Evolutionary conservation across 371 early-diverging fungal species (phyloP), one percentile per base, ranked within the genome.

Genomic region (Fennellomyces sp.): DNA sequence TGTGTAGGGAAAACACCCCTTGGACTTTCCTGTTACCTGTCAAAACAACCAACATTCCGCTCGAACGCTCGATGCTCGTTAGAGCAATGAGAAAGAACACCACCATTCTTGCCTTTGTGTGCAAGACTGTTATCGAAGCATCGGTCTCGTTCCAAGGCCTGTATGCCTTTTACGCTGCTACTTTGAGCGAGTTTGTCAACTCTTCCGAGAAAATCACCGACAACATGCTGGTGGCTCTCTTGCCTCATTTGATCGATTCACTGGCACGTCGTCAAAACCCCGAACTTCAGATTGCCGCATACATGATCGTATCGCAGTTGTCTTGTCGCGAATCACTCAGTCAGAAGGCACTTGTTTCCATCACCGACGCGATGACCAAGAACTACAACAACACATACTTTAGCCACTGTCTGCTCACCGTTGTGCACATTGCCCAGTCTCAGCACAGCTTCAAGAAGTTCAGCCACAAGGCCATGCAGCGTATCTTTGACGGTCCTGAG

Each of bases 231-330:
- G 73, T 81, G 4, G 71, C 85, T 23, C 48, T 92, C 21, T 73
- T 88, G 54, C 87, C 91, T 11, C 75, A 80, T 48, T 66, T 91
- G 17, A 58, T 91, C 27, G 77, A 82, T 15, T 82, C 85, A 0
- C 51, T 84, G 27, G 70, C 70, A 39, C 67, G 83, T 17, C 76
- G 73, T 30, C 54, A 68, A 2, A 58, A 69, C 0, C 76, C 84
- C 15, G 85, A 85, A 47, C 72, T 81, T 39, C 85, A 87, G 64
- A 65, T 85, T 49, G 83, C 88, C 0, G 73, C 82, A 5, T 89
- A 88, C 52, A 88, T 90, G 88, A 83, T 89, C 42, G 63, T 90
- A 29, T 83, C 87, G 15, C 88, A 88, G 64, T 66, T 90, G 19
- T 77, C 86, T 4, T 76, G 82, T 36, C 80, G 82, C 25, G 70